A percentile compares a stretch with the other conserved stretches of the same genome.
These are phyloP conservation scores for Angophora floribunda DNA, from an alignment of 345 rosid genomes.

Conservation along the genomic window DNA sequence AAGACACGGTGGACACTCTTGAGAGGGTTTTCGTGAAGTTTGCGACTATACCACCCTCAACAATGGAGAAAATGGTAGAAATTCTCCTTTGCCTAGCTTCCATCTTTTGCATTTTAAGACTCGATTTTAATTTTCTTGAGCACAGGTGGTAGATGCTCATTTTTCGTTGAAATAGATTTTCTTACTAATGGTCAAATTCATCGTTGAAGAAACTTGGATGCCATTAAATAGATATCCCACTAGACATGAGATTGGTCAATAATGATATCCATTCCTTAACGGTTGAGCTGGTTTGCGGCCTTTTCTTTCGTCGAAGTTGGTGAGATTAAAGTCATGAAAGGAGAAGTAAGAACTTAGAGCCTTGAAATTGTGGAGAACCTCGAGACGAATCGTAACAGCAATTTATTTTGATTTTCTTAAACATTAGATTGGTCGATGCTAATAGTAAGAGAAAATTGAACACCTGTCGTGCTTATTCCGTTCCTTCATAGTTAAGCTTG, in stretches of 20 bases:
- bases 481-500: neutral
- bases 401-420: neutral
- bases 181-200: neutral
- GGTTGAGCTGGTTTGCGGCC: too few relatives aligned
- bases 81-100: neutral
- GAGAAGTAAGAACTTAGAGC: too few relatives aligned
- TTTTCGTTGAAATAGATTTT: neutral
- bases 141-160: neutral
- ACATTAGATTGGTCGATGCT: neutral
- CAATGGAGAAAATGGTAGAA: neutral
- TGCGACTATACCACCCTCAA: neutral
- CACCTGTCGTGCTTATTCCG: neutral
- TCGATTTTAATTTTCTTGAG: neutral
- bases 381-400: too few relatives aligned
- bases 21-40: conserved; percentile 1
- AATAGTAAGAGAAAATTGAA: neutral
- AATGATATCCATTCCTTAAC: too few relatives aligned
- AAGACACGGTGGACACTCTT: neutral
- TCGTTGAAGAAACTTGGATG: neutral
- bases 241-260: accelerated
- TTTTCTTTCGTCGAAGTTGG: too few relatives aligned
- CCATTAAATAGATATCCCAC: neutral
- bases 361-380: neutral
- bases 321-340: too few relatives aligned
- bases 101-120: neutral